Evolutionary conservation across 2,329 filamentous ascomycete species (phyloP).

Genomic region (Trichoderma atrobrunneum): DNA sequence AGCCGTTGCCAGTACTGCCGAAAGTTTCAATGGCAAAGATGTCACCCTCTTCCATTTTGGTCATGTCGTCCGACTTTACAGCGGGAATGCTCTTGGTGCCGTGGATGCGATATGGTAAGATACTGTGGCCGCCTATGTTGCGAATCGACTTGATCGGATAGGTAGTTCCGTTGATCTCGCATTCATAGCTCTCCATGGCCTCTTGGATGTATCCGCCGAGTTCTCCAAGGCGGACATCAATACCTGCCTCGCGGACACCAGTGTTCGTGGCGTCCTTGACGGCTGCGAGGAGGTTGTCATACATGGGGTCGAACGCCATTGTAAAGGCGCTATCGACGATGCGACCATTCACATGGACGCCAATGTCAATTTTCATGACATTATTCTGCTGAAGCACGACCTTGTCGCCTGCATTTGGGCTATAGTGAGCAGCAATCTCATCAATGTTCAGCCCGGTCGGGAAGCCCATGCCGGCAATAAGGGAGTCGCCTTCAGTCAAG

Average conservation of each 20-base stretch:
- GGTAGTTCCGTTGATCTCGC: constrained; percentile 65
- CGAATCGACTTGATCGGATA: constrained; percentile 69
- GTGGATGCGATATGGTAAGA: constrained; percentile 73
- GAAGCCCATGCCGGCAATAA: constrained; percentile 75
- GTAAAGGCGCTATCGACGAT: constrained; percentile 75
- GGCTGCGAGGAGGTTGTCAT: constrained; percentile 65
- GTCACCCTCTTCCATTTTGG: constrained; percentile 84
- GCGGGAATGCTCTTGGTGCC: constrained; percentile 78
- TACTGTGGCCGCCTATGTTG: constrained; percentile 73
- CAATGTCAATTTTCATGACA: constrained; percentile 72
- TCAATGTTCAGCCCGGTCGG: constrained; percentile 76
- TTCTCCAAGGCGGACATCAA: constrained; percentile 73
- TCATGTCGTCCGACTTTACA: constrained; percentile 71
- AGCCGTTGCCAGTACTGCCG: constrained; percentile 71
- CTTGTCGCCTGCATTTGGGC: constrained; percentile 75
- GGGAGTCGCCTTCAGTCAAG: constrained; percentile 68
- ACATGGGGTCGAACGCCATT: constrained; percentile 64
- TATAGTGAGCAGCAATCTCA: constrained; percentile 75
- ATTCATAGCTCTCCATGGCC: constrained; percentile 74
- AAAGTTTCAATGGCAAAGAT: constrained; percentile 82
- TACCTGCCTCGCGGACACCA: constrained; percentile 75
- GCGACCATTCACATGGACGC: constrained; percentile 68
- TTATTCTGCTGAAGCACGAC: constrained; percentile 67
- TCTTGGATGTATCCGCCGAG: constrained; percentile 71
- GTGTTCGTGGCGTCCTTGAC: constrained; percentile 72